These are phyloP conservation scores for Ricinus communis DNA, from an alignment of 345 rosid genomes.

Conservation along the genomic window DNA sequence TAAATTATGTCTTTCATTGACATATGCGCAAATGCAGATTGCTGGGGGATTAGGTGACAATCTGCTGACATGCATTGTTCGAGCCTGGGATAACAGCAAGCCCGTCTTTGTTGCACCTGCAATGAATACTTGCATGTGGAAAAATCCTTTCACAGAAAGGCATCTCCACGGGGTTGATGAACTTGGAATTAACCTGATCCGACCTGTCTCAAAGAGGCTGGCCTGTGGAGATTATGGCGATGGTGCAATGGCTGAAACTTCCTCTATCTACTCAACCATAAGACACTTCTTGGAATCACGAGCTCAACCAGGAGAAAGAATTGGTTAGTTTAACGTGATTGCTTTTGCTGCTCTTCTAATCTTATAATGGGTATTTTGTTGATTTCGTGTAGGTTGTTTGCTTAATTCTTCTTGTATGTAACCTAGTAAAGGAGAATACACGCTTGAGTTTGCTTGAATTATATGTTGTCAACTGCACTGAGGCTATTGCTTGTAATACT, in stretches of 20 bases:
- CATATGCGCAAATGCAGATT: constrained; percentile 45
- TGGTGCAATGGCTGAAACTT: constrained; percentile 93
- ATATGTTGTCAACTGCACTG: no score
- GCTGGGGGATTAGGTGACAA: constrained; percentile 94
- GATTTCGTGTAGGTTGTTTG: no score
- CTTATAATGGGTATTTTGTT: no score
- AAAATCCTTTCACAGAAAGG: constrained; percentile 78
- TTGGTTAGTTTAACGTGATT: neutral
- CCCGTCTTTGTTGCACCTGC: constrained; percentile 85
- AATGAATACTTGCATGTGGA: constrained; percentile 93
- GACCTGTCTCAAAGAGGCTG: constrained; percentile 72
- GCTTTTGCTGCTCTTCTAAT: neutral
- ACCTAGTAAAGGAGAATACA: no score
- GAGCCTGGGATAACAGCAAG: constrained; percentile 91
- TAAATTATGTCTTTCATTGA: no score
- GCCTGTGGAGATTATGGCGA: constrained; percentile 90
- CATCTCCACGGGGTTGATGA: constrained; percentile 81
- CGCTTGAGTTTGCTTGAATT: no score
- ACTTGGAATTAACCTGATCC: constrained; percentile 81
- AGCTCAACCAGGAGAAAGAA: constrained; percentile 68
- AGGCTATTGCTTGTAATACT: no score
- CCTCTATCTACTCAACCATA: constrained; percentile 69
- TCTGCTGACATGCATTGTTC: constrained; percentile 76
- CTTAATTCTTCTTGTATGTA: no score
- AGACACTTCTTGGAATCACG: constrained; percentile 68